Conservation (phyloP, 768 basidiomycete genomes). For the Boletus barrowsii region DNA sequence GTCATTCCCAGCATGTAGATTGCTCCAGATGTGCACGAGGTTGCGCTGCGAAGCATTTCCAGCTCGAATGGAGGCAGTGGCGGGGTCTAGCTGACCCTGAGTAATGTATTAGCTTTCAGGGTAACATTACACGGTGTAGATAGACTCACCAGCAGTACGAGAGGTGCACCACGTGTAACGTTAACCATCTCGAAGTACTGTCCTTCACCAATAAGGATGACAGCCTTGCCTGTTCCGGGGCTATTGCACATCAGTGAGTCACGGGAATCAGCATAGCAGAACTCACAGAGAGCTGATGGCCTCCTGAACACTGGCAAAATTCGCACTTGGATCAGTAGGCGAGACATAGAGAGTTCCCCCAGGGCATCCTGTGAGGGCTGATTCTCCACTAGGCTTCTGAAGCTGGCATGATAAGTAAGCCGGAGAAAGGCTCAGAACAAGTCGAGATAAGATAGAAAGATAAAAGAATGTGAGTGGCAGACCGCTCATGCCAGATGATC, state of each 20-base stretch:
- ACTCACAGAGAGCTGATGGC: slow-evolving; percentile 57
- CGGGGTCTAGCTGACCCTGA: slow-evolving; percentile 49
- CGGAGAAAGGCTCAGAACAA: slow-evolving; percentile 41
- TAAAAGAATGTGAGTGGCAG: slow-evolving; percentile 4
- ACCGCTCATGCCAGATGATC: slow-evolving; percentile 7
- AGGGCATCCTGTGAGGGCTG: slow-evolving; percentile 53
- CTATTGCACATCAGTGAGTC: slow-evolving; percentile 28
- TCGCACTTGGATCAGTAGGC: slow-evolving; percentile 40
- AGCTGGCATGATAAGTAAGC: slow-evolving; percentile 49
- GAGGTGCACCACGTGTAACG: slow-evolving; percentile 49
- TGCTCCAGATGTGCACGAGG: slow-evolving; percentile 54
- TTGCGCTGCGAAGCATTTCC: slow-evolving; percentile 45
- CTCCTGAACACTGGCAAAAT: slow-evolving; percentile 50
- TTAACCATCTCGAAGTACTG: slow-evolving; percentile 61
- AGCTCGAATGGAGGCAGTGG: slow-evolving; percentile 36
- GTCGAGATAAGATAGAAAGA: not conserved
- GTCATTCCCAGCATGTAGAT: slow-evolving; percentile 38
- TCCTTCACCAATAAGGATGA: slow-evolving; percentile 56
- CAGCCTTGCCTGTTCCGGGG: slow-evolving; percentile 36
- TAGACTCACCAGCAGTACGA: slow-evolving; percentile 50
- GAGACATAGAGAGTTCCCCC: slow-evolving; percentile 61
- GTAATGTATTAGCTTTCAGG: not conserved
- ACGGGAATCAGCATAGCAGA: not conserved
- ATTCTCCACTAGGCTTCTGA: slow-evolving; percentile 39
- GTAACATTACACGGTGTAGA: not conserved